Percentiles rank a stretch among this genome's conserved stretches.
Evolutionary conservation across 169 alveolate genomes (phyloP).

Genomic region (Eimeria falciformis): DNA sequence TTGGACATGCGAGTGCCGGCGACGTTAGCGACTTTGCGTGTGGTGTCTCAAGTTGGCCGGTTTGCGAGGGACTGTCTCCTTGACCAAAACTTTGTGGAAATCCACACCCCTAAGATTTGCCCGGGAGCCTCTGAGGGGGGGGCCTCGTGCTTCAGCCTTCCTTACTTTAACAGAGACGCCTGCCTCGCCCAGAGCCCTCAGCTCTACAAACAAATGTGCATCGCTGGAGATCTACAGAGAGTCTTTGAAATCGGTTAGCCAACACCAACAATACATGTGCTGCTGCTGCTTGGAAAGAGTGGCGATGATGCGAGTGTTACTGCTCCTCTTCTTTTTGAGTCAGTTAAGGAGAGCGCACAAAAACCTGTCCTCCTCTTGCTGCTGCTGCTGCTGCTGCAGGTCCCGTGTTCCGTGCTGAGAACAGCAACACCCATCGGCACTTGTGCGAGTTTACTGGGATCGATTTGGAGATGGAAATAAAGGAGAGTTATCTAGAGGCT

Average conservation of each 20-base stretch:
- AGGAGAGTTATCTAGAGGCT: conserved; percentile 97
- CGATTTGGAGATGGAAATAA: conserved; percentile 96
- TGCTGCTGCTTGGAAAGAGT: conserved; percentile 98
- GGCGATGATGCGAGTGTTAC: conserved; percentile 96
- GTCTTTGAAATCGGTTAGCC: conserved; percentile 99
- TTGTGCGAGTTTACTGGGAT: conserved; percentile 99
- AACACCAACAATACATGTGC: conserved; percentile 94
- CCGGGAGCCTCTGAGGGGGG: conserved; percentile 99
- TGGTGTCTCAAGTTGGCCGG: conserved; percentile 95
- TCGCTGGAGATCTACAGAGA: conserved; percentile 96
- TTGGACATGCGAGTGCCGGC: conserved; percentile 92
- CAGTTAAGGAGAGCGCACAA: not conserved
- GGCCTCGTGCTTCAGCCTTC: conserved; percentile 95
- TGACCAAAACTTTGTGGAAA: conserved; percentile 93
- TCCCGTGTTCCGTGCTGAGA: conserved; percentile 99
- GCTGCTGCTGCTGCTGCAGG: conserved; percentile 73
- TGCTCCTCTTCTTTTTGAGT: conserved; percentile 98
- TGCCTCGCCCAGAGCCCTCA: conserved; percentile 99
- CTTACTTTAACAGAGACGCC: conserved; percentile 93
- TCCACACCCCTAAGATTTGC: conserved; percentile 99
- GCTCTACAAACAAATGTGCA: conserved; percentile 99
- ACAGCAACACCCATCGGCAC: conserved; percentile 99
- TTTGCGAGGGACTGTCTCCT: conserved; percentile 86
- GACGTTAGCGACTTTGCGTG: conserved; percentile 94
- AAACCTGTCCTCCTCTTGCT: not conserved